phyloP scores from a whole-genome alignment of 2,329 filamentous ascomycete genomes.

The Ambrosiella cleistominuta region DNA sequence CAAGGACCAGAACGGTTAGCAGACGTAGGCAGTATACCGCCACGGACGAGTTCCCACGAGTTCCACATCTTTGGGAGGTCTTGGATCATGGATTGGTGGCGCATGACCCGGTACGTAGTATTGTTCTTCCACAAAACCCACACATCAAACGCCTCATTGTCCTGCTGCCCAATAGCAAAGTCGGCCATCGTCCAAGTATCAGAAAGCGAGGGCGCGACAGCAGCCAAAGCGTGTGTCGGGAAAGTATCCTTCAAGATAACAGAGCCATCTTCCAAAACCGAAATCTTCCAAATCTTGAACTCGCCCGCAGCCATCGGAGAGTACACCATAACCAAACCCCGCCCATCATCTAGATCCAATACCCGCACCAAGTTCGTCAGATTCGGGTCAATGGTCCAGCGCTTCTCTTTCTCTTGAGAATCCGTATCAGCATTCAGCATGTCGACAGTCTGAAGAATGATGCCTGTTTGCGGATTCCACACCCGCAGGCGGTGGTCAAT shows the following conservation, averaged over 20 bases:
- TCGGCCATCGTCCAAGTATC: conserved; percentile 68
- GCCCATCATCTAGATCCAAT: conserved; percentile 37
- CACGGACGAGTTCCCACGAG: conserved; percentile 52
- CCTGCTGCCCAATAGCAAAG: conserved; percentile 44
- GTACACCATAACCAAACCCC: conserved; percentile 54
- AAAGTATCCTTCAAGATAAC: conserved; percentile 57
- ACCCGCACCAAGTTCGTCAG: conserved; percentile 63
- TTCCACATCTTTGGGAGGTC: conserved; percentile 45
- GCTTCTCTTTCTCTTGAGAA: conserved; percentile 33
- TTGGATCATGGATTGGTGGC: conserved; percentile 53
- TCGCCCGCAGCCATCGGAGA: conserved; percentile 74
- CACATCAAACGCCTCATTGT: conserved; percentile 38
- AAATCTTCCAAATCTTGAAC: conserved; percentile 84
- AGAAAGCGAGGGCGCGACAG: conserved; percentile 51
- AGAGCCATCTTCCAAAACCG: conserved; percentile 44
- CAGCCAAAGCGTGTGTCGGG: conserved; percentile 33
- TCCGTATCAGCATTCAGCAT: conserved; percentile 51
- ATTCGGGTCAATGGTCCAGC: conserved; percentile 61
- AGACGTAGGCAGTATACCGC: conserved; percentile 38
- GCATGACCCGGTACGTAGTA: conserved; percentile 56
- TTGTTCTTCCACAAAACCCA: conserved; percentile 81
- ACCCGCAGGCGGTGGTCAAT: conserved; percentile 77
- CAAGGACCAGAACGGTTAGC: conserved; percentile 38
- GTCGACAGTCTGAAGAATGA: conserved; percentile 59
- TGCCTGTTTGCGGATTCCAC: conserved; percentile 75